phyloP scores from a whole-genome alignment of 2,329 filamentous ascomycete genomes.

The Periconia macrospinosa region DNA sequence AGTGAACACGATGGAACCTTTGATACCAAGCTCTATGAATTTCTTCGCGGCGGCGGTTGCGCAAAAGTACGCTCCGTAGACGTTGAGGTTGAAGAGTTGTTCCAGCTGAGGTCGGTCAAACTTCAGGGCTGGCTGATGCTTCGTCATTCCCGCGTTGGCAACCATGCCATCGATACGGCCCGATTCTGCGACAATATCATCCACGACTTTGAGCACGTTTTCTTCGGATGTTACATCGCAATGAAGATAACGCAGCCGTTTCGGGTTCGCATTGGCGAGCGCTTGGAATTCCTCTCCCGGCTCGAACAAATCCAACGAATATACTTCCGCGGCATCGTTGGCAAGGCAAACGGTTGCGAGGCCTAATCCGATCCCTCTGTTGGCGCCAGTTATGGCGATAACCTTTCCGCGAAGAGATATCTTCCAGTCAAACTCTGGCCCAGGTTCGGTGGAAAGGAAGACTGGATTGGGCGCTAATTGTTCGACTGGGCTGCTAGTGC shows the following conservation, averaged over 20 bases:
- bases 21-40: constrained; percentile 50
- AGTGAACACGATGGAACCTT: constrained; percentile 54
- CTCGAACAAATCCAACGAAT: constrained; percentile 54
- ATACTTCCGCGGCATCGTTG: constrained; percentile 51
- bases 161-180: constrained; percentile 57
- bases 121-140: constrained; percentile 56
- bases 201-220: constrained; percentile 49
- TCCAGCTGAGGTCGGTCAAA: constrained; percentile 55
- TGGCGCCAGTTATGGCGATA: constrained; percentile 33
- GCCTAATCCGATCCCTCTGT: constrained; percentile 48
- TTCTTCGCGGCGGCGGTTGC: constrained; percentile 50
- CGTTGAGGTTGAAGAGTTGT: constrained; percentile 53
- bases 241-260: constrained; percentile 49
- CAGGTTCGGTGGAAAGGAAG: constrained; percentile 47
- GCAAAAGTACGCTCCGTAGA: constrained; percentile 51
- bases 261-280: constrained; percentile 46
- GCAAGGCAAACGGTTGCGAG: constrained; percentile 51
- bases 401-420: constrained; percentile 49
- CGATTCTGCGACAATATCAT: constrained; percentile 50
- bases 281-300: constrained; percentile 50
- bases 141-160: constrained; percentile 55
- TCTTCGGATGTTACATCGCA: constrained; percentile 55
- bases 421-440: constrained; percentile 50
- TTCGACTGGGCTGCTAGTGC: constrained; percentile 18
- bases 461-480: constrained; percentile 33